Conservation (phyloP, 345 rosid species). For the Gossypium turneri region DNA sequence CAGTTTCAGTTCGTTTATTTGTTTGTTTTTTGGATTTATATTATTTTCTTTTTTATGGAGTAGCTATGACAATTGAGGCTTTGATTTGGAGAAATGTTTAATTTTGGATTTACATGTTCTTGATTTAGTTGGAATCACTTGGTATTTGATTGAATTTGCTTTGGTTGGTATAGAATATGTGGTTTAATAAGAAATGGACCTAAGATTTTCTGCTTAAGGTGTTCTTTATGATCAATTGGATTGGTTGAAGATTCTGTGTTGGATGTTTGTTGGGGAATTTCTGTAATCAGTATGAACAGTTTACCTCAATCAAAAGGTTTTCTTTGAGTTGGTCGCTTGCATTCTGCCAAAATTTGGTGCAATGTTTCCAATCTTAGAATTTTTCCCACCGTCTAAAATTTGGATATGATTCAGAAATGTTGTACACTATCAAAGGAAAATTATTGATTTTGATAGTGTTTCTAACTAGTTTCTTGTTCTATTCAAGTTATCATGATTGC, state of each 20-base stretch:
- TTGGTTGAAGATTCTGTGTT: background rate
- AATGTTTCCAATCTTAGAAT: background rate
- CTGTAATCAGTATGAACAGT: background rate
- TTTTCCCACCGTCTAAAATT: background rate
- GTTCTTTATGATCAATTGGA: background rate
- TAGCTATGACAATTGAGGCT: background rate
- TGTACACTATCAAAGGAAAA: background rate
- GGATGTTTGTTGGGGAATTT: background rate
- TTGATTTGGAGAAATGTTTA: background rate
- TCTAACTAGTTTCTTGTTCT: background rate
- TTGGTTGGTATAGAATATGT: background rate
- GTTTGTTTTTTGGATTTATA: background rate
- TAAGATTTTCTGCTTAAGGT: background rate
- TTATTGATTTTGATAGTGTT: slow-evolving; percentile 2
- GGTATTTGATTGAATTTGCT: background rate
- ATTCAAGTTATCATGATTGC: background rate
- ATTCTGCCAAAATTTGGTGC: background rate
- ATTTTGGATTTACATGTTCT: background rate
- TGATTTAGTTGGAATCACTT: slow-evolving; percentile 1
- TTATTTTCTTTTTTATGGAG: background rate
- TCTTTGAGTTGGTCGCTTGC: background rate
- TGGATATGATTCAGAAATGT: background rate
- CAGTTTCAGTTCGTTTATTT: background rate
- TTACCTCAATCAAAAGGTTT: background rate
- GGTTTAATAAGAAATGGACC: background rate